Base-by-base conservation (phyloP, 805 yeast species). In the Candida ponderosae region DNA sequence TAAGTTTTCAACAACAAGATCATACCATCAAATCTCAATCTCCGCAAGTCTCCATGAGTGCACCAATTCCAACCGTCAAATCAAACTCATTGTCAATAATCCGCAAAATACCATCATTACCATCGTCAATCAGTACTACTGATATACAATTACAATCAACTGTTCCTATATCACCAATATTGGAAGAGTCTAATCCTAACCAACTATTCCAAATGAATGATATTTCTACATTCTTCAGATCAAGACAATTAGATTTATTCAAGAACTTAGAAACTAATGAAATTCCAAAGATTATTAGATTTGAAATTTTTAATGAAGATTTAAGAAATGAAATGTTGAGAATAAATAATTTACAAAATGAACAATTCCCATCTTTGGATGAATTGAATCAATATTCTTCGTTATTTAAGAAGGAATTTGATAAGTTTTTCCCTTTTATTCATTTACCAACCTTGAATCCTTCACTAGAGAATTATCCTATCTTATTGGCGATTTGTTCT, bases 351-450 rank as follows among this genome's bases (percentile, higher is more conserved):
- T 58, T 83, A 40, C 57, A 67, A 19, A 70, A 73, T 17, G 60
- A 69, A 14, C 79, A 82, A 47, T 80, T 88, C 46, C 96, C 96
- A 0, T 73, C 79, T 9, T 62, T 81, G 34, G 78, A 75, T 18
- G 95, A 88, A 47, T 62, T 89, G 48, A 88, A 86, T 54, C 72
- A 76, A 33, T 89, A 85, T 56, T 72, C 82, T 47, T 69, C 74
- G n/a, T 65, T 88, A 11, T 89, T 78, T 60, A 84, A 76, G 45
- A 68, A 72, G 36, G 88, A 86, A 51, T 88, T 87, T 59, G 82
- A 83, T 62, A 75, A 74, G 39, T 88, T 82, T 54, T 81, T 86
- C 59, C 89, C 94, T 18, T 87, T 88, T 54, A 74, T 89, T 44
- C 96, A 88, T 59, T 62, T 82, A 33, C 84, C 85, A 17, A 72